Base-by-base conservation (phyloP, 2,329 filamentous ascomycete species). In the Epicoccum sorghinum region DNA sequence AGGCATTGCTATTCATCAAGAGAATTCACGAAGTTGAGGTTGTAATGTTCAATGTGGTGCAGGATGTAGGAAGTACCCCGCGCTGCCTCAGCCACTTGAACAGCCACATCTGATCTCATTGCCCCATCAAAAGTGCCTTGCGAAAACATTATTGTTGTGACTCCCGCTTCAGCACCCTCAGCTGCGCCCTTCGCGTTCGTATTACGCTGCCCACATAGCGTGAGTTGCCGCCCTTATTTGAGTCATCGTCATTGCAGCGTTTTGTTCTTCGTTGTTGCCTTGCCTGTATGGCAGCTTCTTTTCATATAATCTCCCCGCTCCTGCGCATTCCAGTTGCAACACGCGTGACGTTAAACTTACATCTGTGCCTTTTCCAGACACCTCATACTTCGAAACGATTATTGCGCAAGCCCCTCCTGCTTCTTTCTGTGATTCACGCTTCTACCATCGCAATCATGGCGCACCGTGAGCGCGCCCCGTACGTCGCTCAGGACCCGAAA, bases 401-500 rank as follows among this genome's bases (percentile, higher is more conserved):
- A 14, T 13, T 44, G 43, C 53, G 42, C 35, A 50, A 2, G 43
- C 39, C 46, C 24, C 47, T 42, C 40, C 9, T 12, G 7, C 32
- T 1, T 13, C 39, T 41, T 32, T n/a, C 27, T n/a, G 4, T n/a
- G 5, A 13, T 14, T 27, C 14, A 24, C 9, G 9, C 39, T 36
- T 33, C 36, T 8, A 46, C 41, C 9, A 46, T 25, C 52, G 37
- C 52, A 39, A 47, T 7, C 62, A 87, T 88, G 85, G 82, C 82
- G 59, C 74, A 79, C 53, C 75, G 74, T 32, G 70, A 79, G 52
- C 76, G 77, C 54, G 79, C 82, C 23, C 90, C 90, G 2, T 89
- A 86, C 71, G 76, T 80, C 57, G 74, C 83, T 4, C 93, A 97
- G 75, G 85, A 96, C 70, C 78, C 81, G 8, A 79, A 86, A 42